These are phyloP conservation scores for Clonostachys chloroleuca DNA, from an alignment of 2,329 filamentous ascomycete genomes.

Conservation along the genomic window DNA sequence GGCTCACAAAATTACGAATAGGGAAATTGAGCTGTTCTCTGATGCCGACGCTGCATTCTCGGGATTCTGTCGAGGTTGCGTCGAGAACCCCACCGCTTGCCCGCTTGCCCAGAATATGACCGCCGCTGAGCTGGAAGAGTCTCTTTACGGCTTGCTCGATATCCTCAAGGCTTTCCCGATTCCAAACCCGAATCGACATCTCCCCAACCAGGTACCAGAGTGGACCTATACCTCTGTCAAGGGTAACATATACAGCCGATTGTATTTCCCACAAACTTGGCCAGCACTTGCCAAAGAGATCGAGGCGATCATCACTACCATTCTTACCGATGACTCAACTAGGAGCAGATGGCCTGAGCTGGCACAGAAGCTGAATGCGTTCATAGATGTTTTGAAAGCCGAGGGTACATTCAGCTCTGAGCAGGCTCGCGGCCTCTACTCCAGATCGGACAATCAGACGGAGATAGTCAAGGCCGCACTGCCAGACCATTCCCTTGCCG, in stretches of 20 bases:
- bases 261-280: conserved; percentile 13
- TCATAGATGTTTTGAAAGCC: too few relatives aligned
- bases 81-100: conserved; percentile 14
- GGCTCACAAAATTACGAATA: neutral
- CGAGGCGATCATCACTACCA: conserved; percentile 5
- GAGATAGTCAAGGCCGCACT: too few relatives aligned
- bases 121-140: conserved; percentile 24
- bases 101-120: conserved; percentile 21
- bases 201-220: conserved; percentile 12
- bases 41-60: conserved; percentile 19
- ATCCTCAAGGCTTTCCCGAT: conserved; percentile 17
- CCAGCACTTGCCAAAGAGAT: conserved; percentile 7
- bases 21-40: conserved; percentile 14
- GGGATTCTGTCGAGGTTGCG: conserved; percentile 17
- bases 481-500: neutral
- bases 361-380: neutral
- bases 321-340: neutral
- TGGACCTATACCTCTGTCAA: conserved; percentile 11
- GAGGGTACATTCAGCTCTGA: neutral
- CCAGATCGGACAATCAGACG: too few relatives aligned
- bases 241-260: conserved; percentile 3
- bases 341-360: neutral
- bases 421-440: neutral
- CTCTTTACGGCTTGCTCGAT: conserved; percentile 18
- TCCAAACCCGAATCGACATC: neutral